Conservation (phyloP, 192 early-diverging fungal species). For the Martensiomyces pterosporus region DNA sequence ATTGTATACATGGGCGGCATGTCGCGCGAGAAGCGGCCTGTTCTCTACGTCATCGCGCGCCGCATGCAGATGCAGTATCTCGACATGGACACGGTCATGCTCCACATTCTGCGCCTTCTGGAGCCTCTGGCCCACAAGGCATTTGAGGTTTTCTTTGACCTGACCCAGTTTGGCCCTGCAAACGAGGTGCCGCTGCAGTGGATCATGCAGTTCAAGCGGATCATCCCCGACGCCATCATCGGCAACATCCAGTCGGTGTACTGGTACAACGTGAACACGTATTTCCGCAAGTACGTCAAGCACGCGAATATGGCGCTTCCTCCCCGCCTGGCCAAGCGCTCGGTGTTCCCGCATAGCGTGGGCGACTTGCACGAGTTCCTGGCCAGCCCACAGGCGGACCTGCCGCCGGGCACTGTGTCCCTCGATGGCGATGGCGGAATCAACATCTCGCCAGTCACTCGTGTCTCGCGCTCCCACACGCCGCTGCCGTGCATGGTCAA, state of each 20-base stretch:
- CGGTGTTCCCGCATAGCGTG: conserved; percentile 65
- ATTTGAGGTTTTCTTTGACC: conserved; percentile 79
- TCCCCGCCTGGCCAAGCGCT: conserved; percentile 56
- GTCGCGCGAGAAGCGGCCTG: conserved; percentile 71
- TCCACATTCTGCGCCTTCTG: conserved; percentile 65
- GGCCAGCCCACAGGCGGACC: conserved; percentile 61
- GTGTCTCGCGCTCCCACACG: conserved; percentile 61
- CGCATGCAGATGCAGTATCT: conserved; percentile 68
- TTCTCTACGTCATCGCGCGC: conserved; percentile 82
- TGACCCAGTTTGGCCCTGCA: conserved; percentile 70
- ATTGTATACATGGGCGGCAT: conserved; percentile 80
- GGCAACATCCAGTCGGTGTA: conserved; percentile 66
- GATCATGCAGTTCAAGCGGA: conserved; percentile 66
- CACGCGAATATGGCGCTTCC: conserved; percentile 35
- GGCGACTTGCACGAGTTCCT: conserved; percentile 74
- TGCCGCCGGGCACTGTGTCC: conserved; percentile 72
- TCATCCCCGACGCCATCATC: conserved; percentile 62
- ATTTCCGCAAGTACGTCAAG: conserved; percentile 69
- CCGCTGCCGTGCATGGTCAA: conserved; percentile 75
- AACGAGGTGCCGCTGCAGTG: conserved; percentile 81
- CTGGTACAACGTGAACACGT: conserved; percentile 80
- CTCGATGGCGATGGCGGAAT: conserved; percentile 68
- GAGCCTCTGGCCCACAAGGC: conserved; percentile 65
- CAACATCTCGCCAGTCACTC: conserved; percentile 62
- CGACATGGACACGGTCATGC: conserved; percentile 82